Evolutionary conservation across 139 green algal genomes (phyloP).

Genomic region (Chlamydomonas sp.): DNA sequence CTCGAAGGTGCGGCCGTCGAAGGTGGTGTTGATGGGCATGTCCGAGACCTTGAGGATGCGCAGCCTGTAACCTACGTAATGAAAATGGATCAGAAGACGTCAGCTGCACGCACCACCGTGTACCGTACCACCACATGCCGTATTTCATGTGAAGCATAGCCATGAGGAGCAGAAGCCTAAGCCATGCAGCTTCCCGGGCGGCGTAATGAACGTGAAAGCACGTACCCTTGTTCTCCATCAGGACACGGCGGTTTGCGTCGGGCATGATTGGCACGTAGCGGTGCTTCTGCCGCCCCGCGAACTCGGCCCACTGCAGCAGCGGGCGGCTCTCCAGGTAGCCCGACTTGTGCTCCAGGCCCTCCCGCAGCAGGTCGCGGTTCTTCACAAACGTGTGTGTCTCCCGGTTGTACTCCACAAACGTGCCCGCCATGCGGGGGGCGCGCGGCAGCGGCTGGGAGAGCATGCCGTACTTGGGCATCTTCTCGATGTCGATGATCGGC

Average conservation of each 20-base stretch:
- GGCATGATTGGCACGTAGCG: conserved; percentile 56
- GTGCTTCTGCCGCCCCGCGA: conserved; percentile 46
- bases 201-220: background rate
- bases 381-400: conserved; percentile 45
- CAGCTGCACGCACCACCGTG: too few species aligned
- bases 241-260: conserved; percentile 37
- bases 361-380: conserved; percentile 49
- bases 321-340: conserved; percentile 45
- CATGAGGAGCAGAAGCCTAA: too few species aligned
- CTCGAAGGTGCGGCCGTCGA: conserved; percentile 59
- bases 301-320: conserved; percentile 50
- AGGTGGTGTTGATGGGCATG: conserved; percentile 61
- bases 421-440: background rate
- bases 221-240: conserved; percentile 50
- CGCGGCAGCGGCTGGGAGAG: conserved; percentile 43
- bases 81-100: background rate
- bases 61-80: conserved; percentile 51
- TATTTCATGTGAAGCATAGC: too few species aligned
- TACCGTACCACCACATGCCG: too few species aligned
- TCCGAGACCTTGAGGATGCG: conserved; percentile 51
- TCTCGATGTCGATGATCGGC: conserved; percentile 58
- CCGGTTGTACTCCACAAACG: conserved; percentile 42
- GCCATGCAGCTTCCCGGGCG: too few species aligned
- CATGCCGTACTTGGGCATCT: conserved; percentile 54
- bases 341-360: conserved; percentile 45